Base-by-base conservation (phyloP, 2,329 filamentous ascomycete species). In the Cercospora berteroae region DNA sequence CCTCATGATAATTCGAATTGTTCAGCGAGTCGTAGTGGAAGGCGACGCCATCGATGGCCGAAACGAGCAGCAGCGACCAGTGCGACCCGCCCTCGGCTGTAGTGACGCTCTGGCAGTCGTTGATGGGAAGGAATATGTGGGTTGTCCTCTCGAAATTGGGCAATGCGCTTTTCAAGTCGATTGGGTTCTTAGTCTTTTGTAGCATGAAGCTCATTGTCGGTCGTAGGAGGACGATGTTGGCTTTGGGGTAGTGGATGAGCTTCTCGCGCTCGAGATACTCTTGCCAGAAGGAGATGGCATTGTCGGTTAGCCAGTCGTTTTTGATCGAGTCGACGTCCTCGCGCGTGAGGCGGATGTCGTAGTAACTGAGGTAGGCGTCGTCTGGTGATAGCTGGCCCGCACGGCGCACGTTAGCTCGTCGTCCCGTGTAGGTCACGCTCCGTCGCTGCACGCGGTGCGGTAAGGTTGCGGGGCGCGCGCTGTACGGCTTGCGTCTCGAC, bases 211-310 rank as follows among this genome's bases (percentile, higher is more conserved):
- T 90, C 91, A 98, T 96, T 75, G 90, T 92, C 0, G 95, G 95
- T 12, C 94, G 91, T 29, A 99, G 89, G 65, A 99, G 91, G 68
- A 94, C 86, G 77, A 99, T 97, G 70, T 93, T 88, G 20, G 93
- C 93, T 76, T 91, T 89, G 9, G 92, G 91, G 77, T 91, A 96
- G 73, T 88, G 87, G 31, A 84, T 83, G 29, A 99, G 89, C 69
- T 93, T 89, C 82, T 98, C 94, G 69, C 89, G 92, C 80, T 99
- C 95, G 71, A 99, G 88, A 78, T 91, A 94, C 81, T 98, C 94
- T 85, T 98, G 92, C 94, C 95, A 99, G 78, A 99, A 98, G 60
- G 93, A 90, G 72, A 99, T 98, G 74, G 93, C 94, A 82, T 97
- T 97, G 79, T 99, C 95, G 52, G 94, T 97, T 62, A 99, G 84